Conservation (phyloP, 805 yeast genomes). For the Nakazawaea pomicola region DNA sequence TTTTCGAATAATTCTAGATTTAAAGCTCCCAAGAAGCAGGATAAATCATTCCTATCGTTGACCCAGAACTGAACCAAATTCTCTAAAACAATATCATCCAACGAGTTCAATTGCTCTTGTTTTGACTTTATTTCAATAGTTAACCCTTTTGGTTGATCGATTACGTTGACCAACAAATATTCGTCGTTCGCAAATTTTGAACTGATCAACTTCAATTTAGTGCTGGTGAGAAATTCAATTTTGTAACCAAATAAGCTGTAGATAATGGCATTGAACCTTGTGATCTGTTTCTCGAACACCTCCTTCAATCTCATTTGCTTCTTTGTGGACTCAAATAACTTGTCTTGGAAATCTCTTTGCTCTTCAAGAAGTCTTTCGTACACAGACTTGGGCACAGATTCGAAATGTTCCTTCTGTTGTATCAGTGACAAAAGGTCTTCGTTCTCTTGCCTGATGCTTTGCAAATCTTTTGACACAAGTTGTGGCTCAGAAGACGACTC, state of each 20-base stretch:
- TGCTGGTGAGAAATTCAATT: conserved; percentile 58
- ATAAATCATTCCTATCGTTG: conserved; percentile 59
- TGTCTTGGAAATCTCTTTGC: conserved; percentile 38
- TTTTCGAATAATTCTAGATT: conserved; percentile 59
- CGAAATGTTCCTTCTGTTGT: conserved; percentile 15
- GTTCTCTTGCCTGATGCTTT: neutral
- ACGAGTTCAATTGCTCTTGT: conserved; percentile 23
- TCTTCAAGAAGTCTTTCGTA: conserved; percentile 61
- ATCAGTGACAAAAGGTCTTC: neutral
- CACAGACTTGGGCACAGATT: conserved; percentile 52
- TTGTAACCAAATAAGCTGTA: conserved; percentile 67
- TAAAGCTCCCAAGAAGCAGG: conserved; percentile 74
- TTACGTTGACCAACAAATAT: conserved; percentile 16
- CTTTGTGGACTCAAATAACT: conserved; percentile 46
- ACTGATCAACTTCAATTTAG: conserved; percentile 50
- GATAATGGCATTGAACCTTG: conserved; percentile 64
- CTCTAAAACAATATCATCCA: conserved; percentile 33
- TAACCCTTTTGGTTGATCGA: conserved; percentile 16
- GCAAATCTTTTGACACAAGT: too few species aligned
- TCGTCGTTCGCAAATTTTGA: conserved; percentile 28
- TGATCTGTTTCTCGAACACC: conserved; percentile 59
- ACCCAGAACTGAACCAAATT: conserved; percentile 64
- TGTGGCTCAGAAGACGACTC: too few species aligned
- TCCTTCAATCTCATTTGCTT: conserved; percentile 48
- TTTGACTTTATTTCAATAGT: conserved; percentile 38